Evolutionary conservation across 1,284 basidiomycete species (phyloP), one percentile per base, ranked within the genome.

Genomic region (Golubevia sp.): DNA sequence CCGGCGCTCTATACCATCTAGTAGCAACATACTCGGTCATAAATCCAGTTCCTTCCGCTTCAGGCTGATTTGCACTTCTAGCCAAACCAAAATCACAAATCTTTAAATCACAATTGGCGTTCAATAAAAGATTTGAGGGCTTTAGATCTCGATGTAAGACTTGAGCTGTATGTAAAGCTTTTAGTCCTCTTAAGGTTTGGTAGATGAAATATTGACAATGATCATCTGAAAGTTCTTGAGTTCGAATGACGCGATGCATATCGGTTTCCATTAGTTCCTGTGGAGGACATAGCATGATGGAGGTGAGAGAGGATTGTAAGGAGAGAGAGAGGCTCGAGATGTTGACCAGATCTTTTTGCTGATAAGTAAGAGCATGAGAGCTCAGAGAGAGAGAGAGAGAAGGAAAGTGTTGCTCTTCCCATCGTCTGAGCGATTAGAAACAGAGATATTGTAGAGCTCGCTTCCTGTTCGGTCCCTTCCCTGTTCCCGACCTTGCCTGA

Each of bases 201-300:
- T 97, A 96, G 71, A 95, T 91, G 84, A 96, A 96, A 84, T 97
- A 97, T 84, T 96, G 93, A 78, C 90, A 93, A 84, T 96, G 95
- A 82, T 95, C 92, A 77, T 94, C 78, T 6, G 77, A 79, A 18
- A 82, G 68, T 57, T 82, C 75, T 61, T 84, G 82, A 3, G 81
- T 84, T 20, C 82, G 76, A 48, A 84, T 82, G 38, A 84, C 81
- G 0, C 79, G 68, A 60, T 83, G 80, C 63, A 83, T 62, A 30
- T 83, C 80, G 26, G 80, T 83, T 62, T 83, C 80, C 80, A 83
- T 83, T 8, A 83, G 70, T 61, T 83, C 80, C 69, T 82, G 71
- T 18, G 38, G 11, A 48, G 25, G 60, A 34, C 5, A 34, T 34
- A 25, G 3, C 2, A 30, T 44, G 59, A 58, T 15, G 48, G 59